Conservation (phyloP, 1,284 basidiomycete species). For the Ceratorhiza oryzae-sativae region DNA sequence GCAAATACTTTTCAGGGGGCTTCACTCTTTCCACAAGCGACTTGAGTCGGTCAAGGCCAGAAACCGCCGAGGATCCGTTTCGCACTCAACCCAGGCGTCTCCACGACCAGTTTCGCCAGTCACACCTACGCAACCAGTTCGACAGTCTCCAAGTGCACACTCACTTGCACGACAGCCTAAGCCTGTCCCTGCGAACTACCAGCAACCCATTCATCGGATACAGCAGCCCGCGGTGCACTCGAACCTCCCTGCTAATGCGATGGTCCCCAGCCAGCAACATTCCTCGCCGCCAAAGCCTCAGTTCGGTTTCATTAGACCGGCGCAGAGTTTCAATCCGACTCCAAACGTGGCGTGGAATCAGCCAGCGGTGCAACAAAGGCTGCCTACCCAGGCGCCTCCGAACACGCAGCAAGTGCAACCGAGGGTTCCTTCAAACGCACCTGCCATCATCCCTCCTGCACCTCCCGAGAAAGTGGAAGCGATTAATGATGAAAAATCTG, state of each 20-base stretch:
- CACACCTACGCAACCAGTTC: background rate
- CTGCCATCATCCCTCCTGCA: background rate
- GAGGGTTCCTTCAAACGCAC: background rate
- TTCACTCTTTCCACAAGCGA: slow-evolving; percentile 9
- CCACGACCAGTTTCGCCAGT: slow-evolving; percentile 15
- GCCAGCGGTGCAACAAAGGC: background rate
- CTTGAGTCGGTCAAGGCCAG: background rate
- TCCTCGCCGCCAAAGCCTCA: slow-evolving; percentile 1
- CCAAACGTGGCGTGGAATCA: background rate
- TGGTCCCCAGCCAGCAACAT: background rate
- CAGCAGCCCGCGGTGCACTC: background rate
- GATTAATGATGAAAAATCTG: background rate
- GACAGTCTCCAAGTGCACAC: background rate
- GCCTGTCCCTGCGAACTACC: background rate
- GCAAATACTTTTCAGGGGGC: slow-evolving; percentile 12
- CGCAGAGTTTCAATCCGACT: background rate
- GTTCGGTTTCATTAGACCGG: background rate
- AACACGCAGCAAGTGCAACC: background rate
- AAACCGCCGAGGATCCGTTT: background rate
- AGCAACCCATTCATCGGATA: background rate
- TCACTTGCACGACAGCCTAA: background rate
- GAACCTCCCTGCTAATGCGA: background rate
- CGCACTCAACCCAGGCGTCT: background rate
- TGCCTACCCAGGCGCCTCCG: background rate
- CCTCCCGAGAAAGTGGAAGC: background rate